Conservation (phyloP, 208 protist species). For the Wallacemonas rigidus region DNA sequence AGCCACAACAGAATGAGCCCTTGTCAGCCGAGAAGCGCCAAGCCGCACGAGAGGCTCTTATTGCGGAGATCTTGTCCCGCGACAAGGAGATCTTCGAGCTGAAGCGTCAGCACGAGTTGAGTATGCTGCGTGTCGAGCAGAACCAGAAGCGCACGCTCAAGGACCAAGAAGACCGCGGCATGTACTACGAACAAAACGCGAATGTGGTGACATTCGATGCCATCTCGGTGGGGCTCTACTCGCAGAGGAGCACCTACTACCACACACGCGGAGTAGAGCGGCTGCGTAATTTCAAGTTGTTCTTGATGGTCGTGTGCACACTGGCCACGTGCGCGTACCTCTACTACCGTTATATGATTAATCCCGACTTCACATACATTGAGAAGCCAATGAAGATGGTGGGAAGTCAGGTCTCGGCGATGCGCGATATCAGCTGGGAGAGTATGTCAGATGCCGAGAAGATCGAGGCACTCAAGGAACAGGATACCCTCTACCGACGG, state of each 20-base stretch:
- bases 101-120: constrained; percentile 90
- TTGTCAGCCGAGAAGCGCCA: constrained; percentile 8
- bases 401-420: constrained; percentile 67
- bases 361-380: constrained; percentile 81
- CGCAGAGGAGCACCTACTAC: constrained; percentile 86
- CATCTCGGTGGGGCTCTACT: constrained; percentile 81
- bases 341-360: constrained; percentile 91
- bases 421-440: constrained; percentile 62
- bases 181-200: constrained; percentile 93
- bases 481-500: constrained; percentile 7
- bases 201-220: constrained; percentile 92
- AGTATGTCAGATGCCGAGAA: constrained; percentile 43
- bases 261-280: constrained; percentile 86
- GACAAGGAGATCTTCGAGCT: constrained; percentile 91
- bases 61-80: constrained; percentile 69
- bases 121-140: constrained; percentile 88
- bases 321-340: constrained; percentile 69
- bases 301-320: constrained; percentile 66
- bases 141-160: constrained; percentile 82
- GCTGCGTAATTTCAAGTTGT: constrained; percentile 84
- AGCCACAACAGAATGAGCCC: not conserved
- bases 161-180: constrained; percentile 86
- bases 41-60: constrained; percentile 62
- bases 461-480: constrained; percentile 18
- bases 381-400: constrained; percentile 70